Conservation (phyloP, 352 stramenopile genomes). For the Phytophthora sp. region DNA sequence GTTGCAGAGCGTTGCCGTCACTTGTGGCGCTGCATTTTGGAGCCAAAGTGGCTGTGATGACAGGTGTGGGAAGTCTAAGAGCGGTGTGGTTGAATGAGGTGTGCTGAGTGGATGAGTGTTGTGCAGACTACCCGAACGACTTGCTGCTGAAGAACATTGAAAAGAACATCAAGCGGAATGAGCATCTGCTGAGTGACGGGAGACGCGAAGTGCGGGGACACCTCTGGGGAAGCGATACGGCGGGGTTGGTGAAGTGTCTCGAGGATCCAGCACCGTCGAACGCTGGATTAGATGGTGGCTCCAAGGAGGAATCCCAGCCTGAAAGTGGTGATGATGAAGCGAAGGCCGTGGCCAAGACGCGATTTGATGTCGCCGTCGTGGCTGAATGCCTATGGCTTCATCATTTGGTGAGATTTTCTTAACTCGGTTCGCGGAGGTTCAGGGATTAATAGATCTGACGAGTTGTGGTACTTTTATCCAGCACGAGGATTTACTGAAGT, state of each 20-base stretch:
- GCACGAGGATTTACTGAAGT: constrained; percentile 51
- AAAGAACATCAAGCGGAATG: constrained; percentile 47
- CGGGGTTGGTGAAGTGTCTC: constrained; percentile 23
- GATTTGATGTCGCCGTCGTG: constrained; percentile 53
- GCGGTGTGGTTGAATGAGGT: background rate
- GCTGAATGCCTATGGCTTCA: constrained; percentile 64
- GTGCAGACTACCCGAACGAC: constrained; percentile 54
- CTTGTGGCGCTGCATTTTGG: constrained; percentile 52
- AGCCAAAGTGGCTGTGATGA: constrained; percentile 47
- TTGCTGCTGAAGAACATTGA: constrained; percentile 53
- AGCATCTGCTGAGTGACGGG: constrained; percentile 31
- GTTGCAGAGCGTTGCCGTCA: constrained; percentile 47
- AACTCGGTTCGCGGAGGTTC: background rate
- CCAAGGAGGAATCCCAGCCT: background rate
- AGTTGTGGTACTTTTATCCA: constrained; percentile 6
- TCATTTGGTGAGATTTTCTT: constrained; percentile 33
- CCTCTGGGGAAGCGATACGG: constrained; percentile 43
- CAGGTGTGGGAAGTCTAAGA: constrained; percentile 22
- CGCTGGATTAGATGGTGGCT: background rate
- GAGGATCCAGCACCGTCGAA: background rate
- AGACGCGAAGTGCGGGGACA: constrained; percentile 42
- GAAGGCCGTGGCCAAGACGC: background rate
- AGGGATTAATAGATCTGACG: constrained; percentile 1
- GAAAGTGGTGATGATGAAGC: background rate
- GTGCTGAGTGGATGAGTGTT: background rate